phyloP scores from a whole-genome alignment of 805 yeast genomes.

The Pichia cabralensis region DNA sequence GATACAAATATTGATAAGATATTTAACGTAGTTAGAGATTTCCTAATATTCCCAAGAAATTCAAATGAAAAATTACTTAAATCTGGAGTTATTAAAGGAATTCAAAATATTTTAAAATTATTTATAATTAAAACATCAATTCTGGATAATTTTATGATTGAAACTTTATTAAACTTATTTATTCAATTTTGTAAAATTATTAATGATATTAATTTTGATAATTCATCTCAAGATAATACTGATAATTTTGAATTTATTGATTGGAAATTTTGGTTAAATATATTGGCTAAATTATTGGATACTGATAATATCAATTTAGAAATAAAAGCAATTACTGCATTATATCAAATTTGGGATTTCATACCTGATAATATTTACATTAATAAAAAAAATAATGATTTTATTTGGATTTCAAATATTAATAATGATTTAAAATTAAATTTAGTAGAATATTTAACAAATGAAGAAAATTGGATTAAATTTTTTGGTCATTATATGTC shows the following conservation, averaged over 20 bases:
- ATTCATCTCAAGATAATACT: conserved; percentile 8
- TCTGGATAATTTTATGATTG: conserved; percentile 18
- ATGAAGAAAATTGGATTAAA: conserved; percentile 39
- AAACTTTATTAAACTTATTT: conserved; percentile 17
- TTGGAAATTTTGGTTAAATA: conserved; percentile 73
- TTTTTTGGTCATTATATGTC: conserved; percentile 77
- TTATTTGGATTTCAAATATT: conserved; percentile 29
- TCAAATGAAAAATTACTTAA: conserved; percentile 20
- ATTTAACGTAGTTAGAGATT: conserved; percentile 29
- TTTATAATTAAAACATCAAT: conserved; percentile 17
- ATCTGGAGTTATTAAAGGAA: conserved; percentile 14
- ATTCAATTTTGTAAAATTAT: conserved; percentile 17
- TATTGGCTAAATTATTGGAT: conserved; percentile 45
- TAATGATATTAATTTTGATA: no score
- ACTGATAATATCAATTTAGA: conserved; percentile 56
- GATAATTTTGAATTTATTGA: conserved; percentile 26
- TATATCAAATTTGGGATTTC: conserved; percentile 68
- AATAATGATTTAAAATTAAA: conserved; percentile 36
- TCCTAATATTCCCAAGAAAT: conserved; percentile 22
- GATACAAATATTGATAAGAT: conserved; percentile 24
- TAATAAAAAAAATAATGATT: background rate
- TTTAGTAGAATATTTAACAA: conserved; percentile 45
- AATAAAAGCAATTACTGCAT: conserved; percentile 50
- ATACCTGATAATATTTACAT: conserved; percentile 32
- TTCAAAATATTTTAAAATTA: conserved; percentile 18